Conservation (phyloP, 345 rosid species). For the Reutealis trisperma region DNA sequence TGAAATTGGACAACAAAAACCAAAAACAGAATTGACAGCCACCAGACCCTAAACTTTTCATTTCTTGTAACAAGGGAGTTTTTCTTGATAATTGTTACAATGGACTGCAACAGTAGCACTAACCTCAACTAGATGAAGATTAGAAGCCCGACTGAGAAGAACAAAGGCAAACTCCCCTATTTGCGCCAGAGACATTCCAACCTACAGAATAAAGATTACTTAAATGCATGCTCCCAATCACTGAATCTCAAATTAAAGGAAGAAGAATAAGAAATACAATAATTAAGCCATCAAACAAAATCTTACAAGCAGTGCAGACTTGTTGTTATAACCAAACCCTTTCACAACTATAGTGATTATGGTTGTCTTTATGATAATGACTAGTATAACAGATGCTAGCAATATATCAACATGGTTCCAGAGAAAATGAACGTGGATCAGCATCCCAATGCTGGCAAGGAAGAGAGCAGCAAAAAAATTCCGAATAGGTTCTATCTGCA, state of each 20-base stretch:
- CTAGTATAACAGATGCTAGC: constrained; percentile 78
- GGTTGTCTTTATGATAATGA: constrained; percentile 68
- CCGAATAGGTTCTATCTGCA: constrained; percentile 90
- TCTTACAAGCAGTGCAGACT: constrained; percentile 83
- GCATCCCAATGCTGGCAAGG: constrained; percentile 93
- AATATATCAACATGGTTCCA: constrained; percentile 93
- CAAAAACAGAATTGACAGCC: too few species aligned
- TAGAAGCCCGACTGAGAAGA: constrained; percentile 95
- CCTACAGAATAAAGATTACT: constrained; percentile 39
- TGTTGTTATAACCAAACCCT: constrained; percentile 88
- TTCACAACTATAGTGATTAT: constrained; percentile 70
- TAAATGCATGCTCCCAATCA: neutral
- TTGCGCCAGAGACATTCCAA: constrained; percentile 94
- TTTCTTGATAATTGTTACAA: neutral
- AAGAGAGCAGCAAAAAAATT: constrained; percentile 92
- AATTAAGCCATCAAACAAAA: constrained; percentile 1
- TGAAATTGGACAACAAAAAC: too few species aligned
- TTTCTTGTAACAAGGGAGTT: neutral
- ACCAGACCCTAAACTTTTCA: neutral
- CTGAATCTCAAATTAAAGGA: neutral
- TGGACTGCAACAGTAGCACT: constrained; percentile 18
- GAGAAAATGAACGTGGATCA: constrained; percentile 85
- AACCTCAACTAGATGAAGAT: constrained; percentile 95
- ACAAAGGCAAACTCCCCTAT: constrained; percentile 98
- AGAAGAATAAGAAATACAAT: neutral